phyloP scores from a whole-genome alignment of 2,329 filamentous ascomycete species.

The Neurospora sp. region DNA sequence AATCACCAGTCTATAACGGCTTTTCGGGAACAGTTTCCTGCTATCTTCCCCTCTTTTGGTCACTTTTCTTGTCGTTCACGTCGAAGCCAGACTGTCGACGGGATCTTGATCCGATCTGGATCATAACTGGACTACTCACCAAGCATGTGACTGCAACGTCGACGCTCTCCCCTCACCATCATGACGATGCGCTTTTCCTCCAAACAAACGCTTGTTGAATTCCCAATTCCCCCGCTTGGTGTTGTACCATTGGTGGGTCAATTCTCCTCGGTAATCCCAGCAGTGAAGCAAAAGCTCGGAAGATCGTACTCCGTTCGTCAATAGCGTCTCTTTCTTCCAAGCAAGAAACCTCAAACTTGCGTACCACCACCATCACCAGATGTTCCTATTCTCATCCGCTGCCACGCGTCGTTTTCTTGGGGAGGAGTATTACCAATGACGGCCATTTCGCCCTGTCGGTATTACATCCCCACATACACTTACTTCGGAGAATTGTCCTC shows the following conservation, averaged over 20 bases:
- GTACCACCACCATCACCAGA: neutral
- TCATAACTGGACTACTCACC: neutral
- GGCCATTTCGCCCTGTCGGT: neutral
- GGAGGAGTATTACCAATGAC: neutral
- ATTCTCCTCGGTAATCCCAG: neutral
- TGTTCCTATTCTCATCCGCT: neutral
- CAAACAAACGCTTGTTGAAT: neutral
- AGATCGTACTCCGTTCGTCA: neutral
- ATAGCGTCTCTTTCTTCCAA: neutral
- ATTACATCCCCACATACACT: neutral
- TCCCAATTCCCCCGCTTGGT: neutral
- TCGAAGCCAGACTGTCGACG: neutral
- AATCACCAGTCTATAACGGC: neutral
- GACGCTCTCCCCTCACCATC: neutral
- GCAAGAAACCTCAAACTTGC: neutral
- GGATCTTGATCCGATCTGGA: neutral
- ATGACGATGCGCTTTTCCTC: neutral
- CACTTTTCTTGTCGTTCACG: neutral
- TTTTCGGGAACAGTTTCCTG: neutral
- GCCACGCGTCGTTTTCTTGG: neutral
- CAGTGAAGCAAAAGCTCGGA: neutral
- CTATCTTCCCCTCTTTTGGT: neutral
- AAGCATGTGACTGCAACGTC: neutral
- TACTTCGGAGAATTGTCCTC: neutral
- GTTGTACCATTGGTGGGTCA: constrained; percentile 4